Base-by-base conservation (phyloP, 2,329 filamentous ascomycete species). In the Boeremia lycopersici region DNA sequence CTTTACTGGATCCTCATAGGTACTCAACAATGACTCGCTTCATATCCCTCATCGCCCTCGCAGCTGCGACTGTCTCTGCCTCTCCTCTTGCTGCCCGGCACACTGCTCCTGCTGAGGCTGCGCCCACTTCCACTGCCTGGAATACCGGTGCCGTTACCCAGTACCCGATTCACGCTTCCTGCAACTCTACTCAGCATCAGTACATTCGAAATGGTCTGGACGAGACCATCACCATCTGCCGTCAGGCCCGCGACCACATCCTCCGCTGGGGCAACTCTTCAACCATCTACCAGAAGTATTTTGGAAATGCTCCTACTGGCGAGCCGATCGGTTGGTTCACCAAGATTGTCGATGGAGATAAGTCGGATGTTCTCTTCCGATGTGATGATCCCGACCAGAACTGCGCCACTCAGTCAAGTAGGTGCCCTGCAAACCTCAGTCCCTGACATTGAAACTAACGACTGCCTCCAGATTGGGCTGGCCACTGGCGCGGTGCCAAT, bases 331-430 rank as follows among this genome's bases (percentile, higher is more conserved):
- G 87, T 4, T 86, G 84, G 78, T 87, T 81, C 61, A 83, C 87
- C 48, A 81, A 83, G 53, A 77, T 90, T 29, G 77, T 84, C 62
- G 79, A 79, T 38, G 85, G 80, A 1, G 81, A 89, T 71, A 84
- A 84, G 65, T 75, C 76, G 0, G 79, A 77, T 25, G 78, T 87
- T 40, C 67, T 85, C 15, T 89, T 89, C 78, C 83, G 87, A 17
- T 89, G 88, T 62, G 88, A 90, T 56, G 84, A 90, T 60, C 81
- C 84, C 0, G 88, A 90, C 62, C 75, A 79, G 17, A 89, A 89
- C 75, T 90, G 87, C 53, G 59, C 41, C 2, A 46, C 48, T 4
- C 65, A 72, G 31, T 55, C 64, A 19, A 69, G 73, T 74, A 63
- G 47, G 60, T 39, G 3, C 2, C 6, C 9, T 15, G 1, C 5